A percentile compares a stretch with the other conserved stretches of the same genome.
These are phyloP conservation scores for Fusarium anthophilum DNA, from an alignment of 2,329 filamentous ascomycete genomes.

Conservation along the genomic window DNA sequence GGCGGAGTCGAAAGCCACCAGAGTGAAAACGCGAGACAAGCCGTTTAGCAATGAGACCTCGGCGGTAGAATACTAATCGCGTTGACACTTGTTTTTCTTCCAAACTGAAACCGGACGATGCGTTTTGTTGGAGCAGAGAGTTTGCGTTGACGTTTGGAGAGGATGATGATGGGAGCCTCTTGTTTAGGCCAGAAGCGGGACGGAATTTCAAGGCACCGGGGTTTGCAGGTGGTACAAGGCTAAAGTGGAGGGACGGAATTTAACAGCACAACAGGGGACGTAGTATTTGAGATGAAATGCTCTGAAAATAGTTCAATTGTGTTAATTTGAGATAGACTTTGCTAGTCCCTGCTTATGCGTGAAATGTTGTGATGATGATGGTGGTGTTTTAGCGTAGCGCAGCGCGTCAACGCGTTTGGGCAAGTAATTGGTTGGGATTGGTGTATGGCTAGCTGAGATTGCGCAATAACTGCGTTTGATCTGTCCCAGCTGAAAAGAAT, in stretches of 20 bases:
- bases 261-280: slow-evolving; percentile 6
- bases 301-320: background rate
- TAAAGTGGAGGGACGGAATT: background rate
- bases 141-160: slow-evolving; percentile 34
- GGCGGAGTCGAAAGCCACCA: slow-evolving; percentile 32
- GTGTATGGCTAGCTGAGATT: slow-evolving; percentile 20
- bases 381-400: slow-evolving; percentile 25
- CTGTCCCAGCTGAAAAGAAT: background rate
- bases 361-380: slow-evolving; percentile 32
- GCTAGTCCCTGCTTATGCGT: slow-evolving; percentile 13
- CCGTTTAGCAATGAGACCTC: background rate
- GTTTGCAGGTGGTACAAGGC: background rate
- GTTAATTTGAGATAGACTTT: slow-evolving; percentile 15
- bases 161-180: slow-evolving; percentile 28
- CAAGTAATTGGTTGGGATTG: slow-evolving; percentile 17
- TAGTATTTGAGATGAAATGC: background rate
- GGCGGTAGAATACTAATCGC: background rate
- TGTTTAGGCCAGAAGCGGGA: slow-evolving; percentile 23
- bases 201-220: slow-evolving; percentile 47
- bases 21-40: slow-evolving; percentile 27
- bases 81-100: background rate
- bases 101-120: background rate
- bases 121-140: slow-evolving; percentile 20
- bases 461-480: background rate
- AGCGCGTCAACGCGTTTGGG: slow-evolving; percentile 29